These are phyloP conservation scores for Phytophthora rubi DNA, from an alignment of 352 stramenopile species.

Conservation along the genomic window DNA sequence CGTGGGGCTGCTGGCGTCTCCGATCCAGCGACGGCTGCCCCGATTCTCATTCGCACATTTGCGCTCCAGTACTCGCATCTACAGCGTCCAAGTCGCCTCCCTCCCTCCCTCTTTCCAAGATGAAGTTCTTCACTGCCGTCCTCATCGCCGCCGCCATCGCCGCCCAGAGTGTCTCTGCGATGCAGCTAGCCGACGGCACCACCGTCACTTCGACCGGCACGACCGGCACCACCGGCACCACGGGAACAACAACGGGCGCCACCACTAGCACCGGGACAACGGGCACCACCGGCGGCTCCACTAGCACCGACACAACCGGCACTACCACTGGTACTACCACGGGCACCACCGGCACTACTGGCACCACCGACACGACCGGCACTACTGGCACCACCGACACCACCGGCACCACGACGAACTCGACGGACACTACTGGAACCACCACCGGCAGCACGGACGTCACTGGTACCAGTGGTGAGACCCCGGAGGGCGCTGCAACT, in stretches of 20 bases:
- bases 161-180: constrained; percentile 15
- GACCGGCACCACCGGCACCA: background rate
- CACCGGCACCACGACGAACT: constrained; percentile 4
- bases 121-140: constrained; percentile 44
- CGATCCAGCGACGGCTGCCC: background rate
- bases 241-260: background rate
- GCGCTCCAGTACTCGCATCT: constrained; percentile 29
- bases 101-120: constrained; percentile 14
- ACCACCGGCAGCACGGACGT: background rate
- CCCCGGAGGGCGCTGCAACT: background rate
- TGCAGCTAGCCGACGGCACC: constrained; percentile 1
- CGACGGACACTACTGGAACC: background rate
- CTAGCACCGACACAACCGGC: background rate
- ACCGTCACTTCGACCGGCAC: background rate
- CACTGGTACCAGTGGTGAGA: background rate
- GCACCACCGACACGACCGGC: background rate
- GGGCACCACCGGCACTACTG: background rate
- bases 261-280: background rate
- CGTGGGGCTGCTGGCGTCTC: constrained; percentile 2
- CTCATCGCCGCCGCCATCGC: constrained; percentile 29
- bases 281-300: background rate
- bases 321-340: background rate
- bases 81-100: constrained; percentile 13
- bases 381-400: background rate
- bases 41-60: constrained; percentile 44